Evolutionary conservation across 352 stramenopile species (phyloP), one percentile per base, ranked within the genome.

Genomic region (Pythium brachiatum): DNA sequence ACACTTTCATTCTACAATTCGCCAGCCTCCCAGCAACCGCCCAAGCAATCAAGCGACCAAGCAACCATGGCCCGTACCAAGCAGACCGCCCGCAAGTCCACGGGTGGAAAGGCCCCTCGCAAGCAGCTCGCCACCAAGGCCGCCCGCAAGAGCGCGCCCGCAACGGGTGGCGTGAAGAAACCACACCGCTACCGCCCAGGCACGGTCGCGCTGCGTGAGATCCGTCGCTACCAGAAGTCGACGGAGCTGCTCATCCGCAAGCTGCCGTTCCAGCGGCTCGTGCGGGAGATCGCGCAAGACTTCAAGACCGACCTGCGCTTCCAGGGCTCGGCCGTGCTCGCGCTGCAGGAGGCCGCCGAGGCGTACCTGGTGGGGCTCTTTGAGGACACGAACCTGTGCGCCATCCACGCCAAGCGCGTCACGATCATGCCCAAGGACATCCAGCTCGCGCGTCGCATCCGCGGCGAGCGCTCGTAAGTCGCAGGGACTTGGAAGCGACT

Each of bases 221-320:
- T 41, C 34, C 34, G 34, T 13, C 34, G 34, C 34, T 98, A 97
- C 72, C 95, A 98, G 79, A 78, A 75, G 29, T 90, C 72, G 32
- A 98, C 94, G 9, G 90, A 97, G 50, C 76, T 98, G 47, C 68
- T 98, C 20, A 67, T 98, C 48, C 86, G 94, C 31, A 88, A 91
- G 67, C 75, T 98, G 26, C 94, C 94, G 36, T 98, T 98, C 76
- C 88, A 90, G 25, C 72, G 94, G 27, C 73, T 98, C 23, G 90
- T 96, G 26, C 74, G 86, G 29, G 85, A 95, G 63, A 88, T 95
- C 66, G 62, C 66, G 11, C 62, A 76, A 57, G 64, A 78, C 59
- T 89, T 88, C 74, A 69, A 69, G 56, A 69, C 62, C 55, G 62
- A 69, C 41, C 43, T 69, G 55, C 66, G 80, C 25, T 94, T 82